A percentile compares a stretch with the other conserved stretches of the same genome.
phyloP scores from a whole-genome alignment of 768 basidiomycete genomes.

The Rickenella mellea region DNA sequence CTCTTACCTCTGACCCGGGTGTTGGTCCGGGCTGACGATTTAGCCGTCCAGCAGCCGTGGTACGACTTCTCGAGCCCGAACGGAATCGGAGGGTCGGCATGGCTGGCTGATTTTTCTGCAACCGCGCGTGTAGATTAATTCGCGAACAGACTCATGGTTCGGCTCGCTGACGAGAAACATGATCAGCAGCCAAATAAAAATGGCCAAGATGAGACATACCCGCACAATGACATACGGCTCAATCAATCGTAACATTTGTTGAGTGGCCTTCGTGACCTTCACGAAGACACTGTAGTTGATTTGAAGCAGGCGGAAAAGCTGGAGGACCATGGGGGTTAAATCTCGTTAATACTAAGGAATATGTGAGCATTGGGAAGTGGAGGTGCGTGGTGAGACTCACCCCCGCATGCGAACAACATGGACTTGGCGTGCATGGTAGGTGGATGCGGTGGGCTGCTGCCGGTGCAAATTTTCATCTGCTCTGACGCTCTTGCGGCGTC shows the following conservation, averaged over 20 bases:
- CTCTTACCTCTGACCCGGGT: too few species aligned
- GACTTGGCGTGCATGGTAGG: too few species aligned
- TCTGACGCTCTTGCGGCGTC: too few species aligned
- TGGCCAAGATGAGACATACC: slow-evolving; percentile 37
- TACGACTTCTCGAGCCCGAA: too few species aligned
- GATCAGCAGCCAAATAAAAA: background rate
- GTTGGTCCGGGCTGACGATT: too few species aligned
- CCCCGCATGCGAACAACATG: slow-evolving; percentile 94
- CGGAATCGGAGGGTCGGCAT: too few species aligned
- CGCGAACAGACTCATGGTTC: slow-evolving; percentile 93
- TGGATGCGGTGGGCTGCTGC: too few species aligned
- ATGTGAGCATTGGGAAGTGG: slow-evolving; percentile 5
- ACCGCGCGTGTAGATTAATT: slow-evolving; percentile 98
- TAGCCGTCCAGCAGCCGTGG: too few species aligned
- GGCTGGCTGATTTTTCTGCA: slow-evolving; percentile 98
- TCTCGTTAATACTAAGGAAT: slow-evolving; percentile 92
- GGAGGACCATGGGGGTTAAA: slow-evolving; percentile 97
- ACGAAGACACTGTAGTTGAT: slow-evolving; percentile 99
- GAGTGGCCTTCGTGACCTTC: slow-evolving; percentile 91
- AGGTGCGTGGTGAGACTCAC: slow-evolving; percentile 36
- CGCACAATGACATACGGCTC: slow-evolving; percentile 98
- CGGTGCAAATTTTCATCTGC: too few species aligned
- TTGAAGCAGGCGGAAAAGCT: slow-evolving; percentile 95
- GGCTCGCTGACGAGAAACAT: slow-evolving; percentile 54
- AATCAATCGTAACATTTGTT: slow-evolving; percentile 96